Percentiles rank a stretch among this genome's conserved stretches.
Evolutionary conservation across 495 filamentous ascomycete genomes (phyloP).

Genomic region (Lasiosphaeris hirsuta): DNA sequence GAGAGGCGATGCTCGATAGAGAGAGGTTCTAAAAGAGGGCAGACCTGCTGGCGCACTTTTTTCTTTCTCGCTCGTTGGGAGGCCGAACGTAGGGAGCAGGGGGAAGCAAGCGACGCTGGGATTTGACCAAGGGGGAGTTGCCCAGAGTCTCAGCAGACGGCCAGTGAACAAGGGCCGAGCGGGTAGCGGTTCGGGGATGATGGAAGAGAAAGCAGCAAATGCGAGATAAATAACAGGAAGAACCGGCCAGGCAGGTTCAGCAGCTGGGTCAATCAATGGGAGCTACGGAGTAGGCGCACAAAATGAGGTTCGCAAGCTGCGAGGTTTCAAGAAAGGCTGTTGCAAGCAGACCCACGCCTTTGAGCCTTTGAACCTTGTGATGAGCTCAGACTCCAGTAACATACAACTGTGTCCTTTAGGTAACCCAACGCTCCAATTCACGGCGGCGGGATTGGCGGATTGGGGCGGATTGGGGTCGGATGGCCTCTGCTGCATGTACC

Average conservation of each 20-base stretch:
- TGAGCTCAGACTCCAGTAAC: slow-evolving; percentile 1
- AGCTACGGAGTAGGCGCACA: too few relatives aligned
- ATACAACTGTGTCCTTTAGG: neutral
- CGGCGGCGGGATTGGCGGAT: too few relatives aligned
- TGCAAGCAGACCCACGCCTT: neutral
- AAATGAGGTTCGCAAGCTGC: too few relatives aligned
- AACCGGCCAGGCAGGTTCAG: too few relatives aligned
- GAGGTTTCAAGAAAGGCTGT: neutral
- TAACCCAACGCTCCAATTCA: neutral
- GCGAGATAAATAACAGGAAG: too few relatives aligned
- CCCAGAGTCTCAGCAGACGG: too few relatives aligned
- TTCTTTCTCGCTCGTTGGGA: neutral
- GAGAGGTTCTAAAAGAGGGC: slow-evolving; percentile 7
- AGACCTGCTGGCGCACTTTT: slow-evolving; percentile 26
- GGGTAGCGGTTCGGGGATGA: too few relatives aligned
- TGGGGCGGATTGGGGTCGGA: too few relatives aligned
- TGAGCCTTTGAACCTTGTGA: neutral
- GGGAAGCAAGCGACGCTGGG: neutral
- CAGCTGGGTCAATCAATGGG: too few relatives aligned
- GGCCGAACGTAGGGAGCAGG: neutral
- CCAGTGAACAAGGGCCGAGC: too few relatives aligned
- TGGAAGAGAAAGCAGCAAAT: too few relatives aligned
- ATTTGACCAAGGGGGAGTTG: neutral
- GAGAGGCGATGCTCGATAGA: neutral
- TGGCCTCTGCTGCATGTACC: neutral